Base-by-base conservation (phyloP, 139 green algal species). In the Auxenochlorella protothecoides region DNA sequence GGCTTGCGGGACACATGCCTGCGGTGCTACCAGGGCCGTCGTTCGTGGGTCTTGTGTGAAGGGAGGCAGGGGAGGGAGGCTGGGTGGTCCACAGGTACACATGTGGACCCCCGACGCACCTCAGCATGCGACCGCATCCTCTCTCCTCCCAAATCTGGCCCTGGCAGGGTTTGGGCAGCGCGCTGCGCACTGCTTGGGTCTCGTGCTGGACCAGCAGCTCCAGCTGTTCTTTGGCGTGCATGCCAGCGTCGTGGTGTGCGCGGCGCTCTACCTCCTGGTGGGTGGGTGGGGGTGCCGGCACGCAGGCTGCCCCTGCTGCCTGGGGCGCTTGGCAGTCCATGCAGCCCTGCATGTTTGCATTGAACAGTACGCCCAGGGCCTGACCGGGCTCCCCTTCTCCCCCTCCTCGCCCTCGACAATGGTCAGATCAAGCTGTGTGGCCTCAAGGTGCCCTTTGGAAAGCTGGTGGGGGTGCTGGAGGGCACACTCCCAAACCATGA, bases 161-260 rank as follows among this genome's bases (percentile, higher is more conserved):
- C 72, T 76, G 12, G 5, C 44, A 10, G 4, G 5, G 6, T 57
- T 57, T 44, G 27, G 27, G 27, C 27, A 44, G 27, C 27, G 10
- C 56, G 14, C 16, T 76, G 64, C 55, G 54, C 27, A 2, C 55
- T 80, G 70, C 7, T 69, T 44, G n/a, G 69, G 73, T 59, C 44
- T 68, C 2, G 15, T 73, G 44, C 70, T 77, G 59, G 53, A 68
- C 7, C 59, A 72, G 55, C 66, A 73, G 55, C 66, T 81, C 12
- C 67, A 81, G 13, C 54, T 81, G 53, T 62, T 81, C 53, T 77
- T 77, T 64, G 72, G 72, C 16, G 65, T 69, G 67, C 71, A 78
- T 52, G 3, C 78, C 15, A 70, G 60, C 3, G 66, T 81, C 44
- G 68, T 68, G 8, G 60, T 81, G 3, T 59, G 63, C 61, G 63